Evolutionary conservation across 2,329 filamentous ascomycete species (phyloP), one percentile per base, ranked within the genome.

Genomic region (Aureobasidium sp.): DNA sequence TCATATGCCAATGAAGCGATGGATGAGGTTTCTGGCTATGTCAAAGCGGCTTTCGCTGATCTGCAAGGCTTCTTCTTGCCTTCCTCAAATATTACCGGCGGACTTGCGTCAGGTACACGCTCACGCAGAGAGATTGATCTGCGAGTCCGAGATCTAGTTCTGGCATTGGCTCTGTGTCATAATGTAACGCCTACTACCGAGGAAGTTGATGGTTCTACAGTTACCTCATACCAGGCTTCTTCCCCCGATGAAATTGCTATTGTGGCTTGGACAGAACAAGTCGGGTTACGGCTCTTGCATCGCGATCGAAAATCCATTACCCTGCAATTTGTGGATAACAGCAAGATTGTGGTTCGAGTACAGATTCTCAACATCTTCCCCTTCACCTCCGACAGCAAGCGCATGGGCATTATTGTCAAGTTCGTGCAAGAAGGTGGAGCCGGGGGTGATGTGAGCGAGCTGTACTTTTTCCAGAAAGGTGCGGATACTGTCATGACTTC

Each of bases 391-490:
- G 94, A 97, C 67, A 93, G 93, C 67, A 99, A 99, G 76, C 86
- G 94, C 58, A 99, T 99, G 94, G 94, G 95, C 10, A 93, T 99
- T 63, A 87, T 99, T 64, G 90, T 97, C 23, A 88, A 92, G 67
- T 97, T 97, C 70, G 81, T 87, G 32, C 72, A 67, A 12, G 57
- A 52, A 27, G 57, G 57, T 10, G 37, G 37, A 36, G 48, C 71
- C 17, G 83, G 87, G 15, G 79, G 79, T 36, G 79, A 80, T 1
- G 13, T 39, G 12, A 68, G 72, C 7, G 93, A 97, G 71, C 93
- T 97, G 34, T 97, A 93, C 89, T 99, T 99, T 77, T 97, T 93
- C 71, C 92, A 99, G 70, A 99, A 99, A 75, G 94, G 94, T 64
- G 95, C 94, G 2, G 95, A 99, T 73, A 97, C 94, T 0, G 93